These are phyloP conservation scores for Trichophyton schoenleinii DNA, from an alignment of 2,329 filamentous ascomycete species.

Conservation along the genomic window DNA sequence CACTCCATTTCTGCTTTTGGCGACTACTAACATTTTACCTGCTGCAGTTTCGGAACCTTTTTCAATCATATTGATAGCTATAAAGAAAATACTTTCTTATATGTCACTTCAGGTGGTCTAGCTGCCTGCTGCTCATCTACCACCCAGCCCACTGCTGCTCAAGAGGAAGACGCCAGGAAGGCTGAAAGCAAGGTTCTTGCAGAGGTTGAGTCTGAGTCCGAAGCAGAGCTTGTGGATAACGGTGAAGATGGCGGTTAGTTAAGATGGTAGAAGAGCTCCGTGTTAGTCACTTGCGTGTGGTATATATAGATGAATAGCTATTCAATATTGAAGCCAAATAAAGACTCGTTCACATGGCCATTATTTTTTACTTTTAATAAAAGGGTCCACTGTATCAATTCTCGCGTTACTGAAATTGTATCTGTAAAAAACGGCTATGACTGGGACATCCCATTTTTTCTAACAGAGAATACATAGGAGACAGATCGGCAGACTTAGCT, in stretches of 20 bases:
- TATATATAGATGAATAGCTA: too few relatives aligned
- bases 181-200: slow-evolving; percentile 20
- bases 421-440: neutral
- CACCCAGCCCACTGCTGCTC: slow-evolving; percentile 5
- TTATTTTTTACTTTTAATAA: too few relatives aligned
- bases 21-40: neutral
- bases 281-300: too few relatives aligned
- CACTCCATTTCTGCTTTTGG: neutral
- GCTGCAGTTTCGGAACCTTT: slow-evolving; percentile 56
- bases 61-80: slow-evolving; percentile 71
- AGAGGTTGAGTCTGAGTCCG: slow-evolving; percentile 18
- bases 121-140: slow-evolving; percentile 34
- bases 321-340: too few relatives aligned
- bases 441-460: neutral
- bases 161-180: slow-evolving; percentile 17
- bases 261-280: neutral
- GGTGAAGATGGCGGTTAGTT: slow-evolving; percentile 16
- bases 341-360: too few relatives aligned
- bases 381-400: too few relatives aligned
- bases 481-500: neutral
- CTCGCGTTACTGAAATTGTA: neutral
- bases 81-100: slow-evolving; percentile 58
- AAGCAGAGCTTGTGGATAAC: slow-evolving; percentile 14
- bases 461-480: neutral
- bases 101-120: slow-evolving; percentile 58